Evolutionary conservation across 176 grass and related monocot species (phyloP), one percentile per base, ranked within the genome.

Genomic region (maize (Zea mays)): DNA sequence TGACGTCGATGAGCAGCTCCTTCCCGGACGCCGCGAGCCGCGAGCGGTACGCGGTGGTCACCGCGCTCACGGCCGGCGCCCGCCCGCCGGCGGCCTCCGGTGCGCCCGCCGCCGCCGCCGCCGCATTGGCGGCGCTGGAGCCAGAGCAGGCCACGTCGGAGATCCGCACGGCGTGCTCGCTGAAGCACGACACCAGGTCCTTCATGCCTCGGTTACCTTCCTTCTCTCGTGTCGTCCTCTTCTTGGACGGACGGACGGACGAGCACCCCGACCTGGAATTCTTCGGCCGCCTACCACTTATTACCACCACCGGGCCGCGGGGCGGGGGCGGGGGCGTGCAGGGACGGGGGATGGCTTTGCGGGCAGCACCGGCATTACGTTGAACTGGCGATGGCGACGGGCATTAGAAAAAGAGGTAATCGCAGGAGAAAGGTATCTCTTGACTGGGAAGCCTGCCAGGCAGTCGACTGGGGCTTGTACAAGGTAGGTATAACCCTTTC

Each of bases 131-230:
- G 63, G 77, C 65, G 45, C 81, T 65, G 43, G 90, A 92, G 80
- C 90, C 72, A 43, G 90, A 92, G 80, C 90, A 92, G 65, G 86
- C 81, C 47, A 80, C 78, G 61, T 93, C 84, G 73, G 84, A 87
- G 77, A 93, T 86, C 61, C 88, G 85, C 39, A 93, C 73, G 45
- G 90, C 84, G 81, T 90, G 90, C 80, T 90, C 84, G 78, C 84
- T 89, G 87, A 93, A 90, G 81, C 90, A 93, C 21, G 90, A 90
- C 34, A 81, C 87, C 16, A 93, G 76, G 78, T 93, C 87, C 77
- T 79, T 93, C 90, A 93, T 92, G 15, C 27, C 12, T 47, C 44
- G 46, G 11, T 15, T 57, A 48, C 71, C n/a, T 10, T 10, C 33
- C 6, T 16, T 15, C 1, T 17, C 16, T 51, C 14, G 1, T 1